A percentile compares a stretch with the other conserved stretches of the same genome.
phyloP scores from a whole-genome alignment of 352 stramenopile species.

The Phytophthora hybrid region DNA sequence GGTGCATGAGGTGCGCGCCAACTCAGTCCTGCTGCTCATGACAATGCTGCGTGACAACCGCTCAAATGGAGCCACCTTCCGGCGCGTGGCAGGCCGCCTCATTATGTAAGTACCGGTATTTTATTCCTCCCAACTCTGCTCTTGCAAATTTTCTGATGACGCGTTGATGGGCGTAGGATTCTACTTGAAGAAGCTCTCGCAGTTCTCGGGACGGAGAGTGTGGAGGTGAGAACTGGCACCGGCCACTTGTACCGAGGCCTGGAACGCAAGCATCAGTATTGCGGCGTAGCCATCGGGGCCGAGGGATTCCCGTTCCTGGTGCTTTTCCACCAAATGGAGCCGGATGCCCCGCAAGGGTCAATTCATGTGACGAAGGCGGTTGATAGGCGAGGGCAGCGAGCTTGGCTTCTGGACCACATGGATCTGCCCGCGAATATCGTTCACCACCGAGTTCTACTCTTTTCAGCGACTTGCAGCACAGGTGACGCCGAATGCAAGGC shows the following conservation, averaged over 20 bases:
- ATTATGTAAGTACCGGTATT: slow-evolving; percentile 45
- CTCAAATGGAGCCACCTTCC: slow-evolving; percentile 42
- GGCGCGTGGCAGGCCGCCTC: slow-evolving; percentile 48
- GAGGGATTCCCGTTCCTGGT: slow-evolving; percentile 57
- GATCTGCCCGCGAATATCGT: slow-evolving; percentile 47
- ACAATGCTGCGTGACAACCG: slow-evolving; percentile 55
- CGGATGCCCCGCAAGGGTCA: slow-evolving; percentile 41
- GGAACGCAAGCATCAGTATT: slow-evolving; percentile 34
- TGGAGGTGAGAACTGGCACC: slow-evolving; percentile 44
- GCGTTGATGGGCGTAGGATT: slow-evolving; percentile 37
- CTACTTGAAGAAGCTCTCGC: slow-evolving; percentile 65
- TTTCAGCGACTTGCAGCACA: slow-evolving; percentile 43
- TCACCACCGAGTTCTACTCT: slow-evolving; percentile 48
- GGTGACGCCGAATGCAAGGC: slow-evolving; percentile 41
- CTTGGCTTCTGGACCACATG: slow-evolving; percentile 40
- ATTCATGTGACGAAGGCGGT: slow-evolving; percentile 33
- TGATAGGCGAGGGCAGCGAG: slow-evolving; percentile 13
- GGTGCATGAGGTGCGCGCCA: slow-evolving; percentile 55
- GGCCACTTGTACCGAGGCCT: slow-evolving; percentile 47
- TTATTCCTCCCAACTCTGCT: background rate
- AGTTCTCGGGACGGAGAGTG: slow-evolving; percentile 37
- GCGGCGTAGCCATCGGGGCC: slow-evolving; percentile 50
- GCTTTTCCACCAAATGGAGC: slow-evolving; percentile 64
- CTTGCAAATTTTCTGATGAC: background rate
- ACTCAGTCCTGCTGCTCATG: slow-evolving; percentile 53